A percentile compares a stretch with the other conserved stretches of the same genome.
Conservation (phyloP, 176 grass and related monocot species). For the Carex myosuroides region DNA sequence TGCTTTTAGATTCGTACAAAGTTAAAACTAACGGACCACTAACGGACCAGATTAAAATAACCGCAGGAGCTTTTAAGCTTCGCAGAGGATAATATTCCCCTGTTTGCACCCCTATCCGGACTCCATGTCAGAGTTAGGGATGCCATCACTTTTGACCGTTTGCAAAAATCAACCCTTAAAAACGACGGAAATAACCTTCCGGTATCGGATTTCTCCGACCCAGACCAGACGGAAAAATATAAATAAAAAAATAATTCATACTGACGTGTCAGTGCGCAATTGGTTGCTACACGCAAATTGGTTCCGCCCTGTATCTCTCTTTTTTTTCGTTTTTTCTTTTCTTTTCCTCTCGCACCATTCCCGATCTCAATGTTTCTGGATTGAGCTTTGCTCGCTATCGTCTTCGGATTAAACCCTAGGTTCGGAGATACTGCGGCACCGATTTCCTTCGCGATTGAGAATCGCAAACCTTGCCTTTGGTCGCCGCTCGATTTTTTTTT, state of each 20-base stretch:
- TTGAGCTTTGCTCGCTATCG: background rate
- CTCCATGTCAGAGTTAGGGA: too few species aligned
- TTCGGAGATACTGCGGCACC: background rate
- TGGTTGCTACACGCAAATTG: constrained; percentile 1
- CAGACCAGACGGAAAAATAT: background rate
- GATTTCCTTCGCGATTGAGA: background rate
- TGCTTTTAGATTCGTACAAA: too few species aligned
- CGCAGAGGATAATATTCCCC: too few species aligned
- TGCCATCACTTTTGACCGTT: too few species aligned
- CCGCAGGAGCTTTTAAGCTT: too few species aligned
- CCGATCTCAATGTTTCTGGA: background rate
- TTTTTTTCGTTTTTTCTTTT: too few species aligned
- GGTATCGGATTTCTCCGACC: too few species aligned
- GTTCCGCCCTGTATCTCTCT: background rate
- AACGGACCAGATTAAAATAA: too few species aligned
- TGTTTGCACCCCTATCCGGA: too few species aligned
- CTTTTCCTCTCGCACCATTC: background rate
- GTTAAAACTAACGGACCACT: too few species aligned
- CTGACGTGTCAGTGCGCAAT: background rate
- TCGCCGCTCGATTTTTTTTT: background rate
- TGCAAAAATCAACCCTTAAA: too few species aligned
- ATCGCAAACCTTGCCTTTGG: background rate
- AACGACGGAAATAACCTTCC: too few species aligned
- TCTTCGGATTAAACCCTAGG: background rate
- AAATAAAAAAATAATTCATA: background rate